Evolutionary conservation across 78 protist species (phyloP), one percentile per base, ranked within the genome.

Genomic region (Dictyostelium intermedium): DNA sequence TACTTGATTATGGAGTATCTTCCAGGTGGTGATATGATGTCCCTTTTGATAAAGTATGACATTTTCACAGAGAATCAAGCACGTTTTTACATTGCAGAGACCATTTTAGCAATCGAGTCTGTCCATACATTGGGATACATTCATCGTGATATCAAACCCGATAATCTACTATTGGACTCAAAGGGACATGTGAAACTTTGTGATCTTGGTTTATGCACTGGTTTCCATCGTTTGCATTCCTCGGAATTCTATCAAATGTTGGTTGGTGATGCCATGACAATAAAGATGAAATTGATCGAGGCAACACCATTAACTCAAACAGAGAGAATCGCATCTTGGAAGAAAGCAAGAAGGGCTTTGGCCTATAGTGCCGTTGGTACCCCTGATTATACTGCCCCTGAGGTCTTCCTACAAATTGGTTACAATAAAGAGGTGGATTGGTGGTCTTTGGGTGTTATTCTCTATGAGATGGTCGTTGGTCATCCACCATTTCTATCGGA

Each of bases 321-420:
- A 5, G 92, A 96, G 10, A 74, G 94, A 27, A 84, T 96, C 85
- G 83, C 56, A 45, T 79, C 93, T 23, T 92, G 96, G 96, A 91
- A 96, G 83, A 89, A 91, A 11, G 53, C 91, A n/a, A 63, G 96
- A 53, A 84, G 96, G 79, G 93, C 83, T 10, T 76, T 95, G 91
- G 95, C 97, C 0, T 98, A 74, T 78, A 91, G 97, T 7, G 95
- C 97, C 1, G 99, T 98, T 41, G 99, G 99, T 27, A 96, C 98
- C 1, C 97, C 98, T 0, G 98, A 98, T 79, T 98, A 98, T 93
- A 97, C 97, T 2, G 98, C 99, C 1, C 99, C 99, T 5, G 99
- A 98, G 73, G 98, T 98, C 5, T 83, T 98, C 25, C 35, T 80
- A 30, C 95, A 95, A 76, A 30, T 30, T 37, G 99, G 99, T 0